Base-by-base conservation (phyloP, 1,139 yeast genomes). In the Saccharomyces hybrid region DNA sequence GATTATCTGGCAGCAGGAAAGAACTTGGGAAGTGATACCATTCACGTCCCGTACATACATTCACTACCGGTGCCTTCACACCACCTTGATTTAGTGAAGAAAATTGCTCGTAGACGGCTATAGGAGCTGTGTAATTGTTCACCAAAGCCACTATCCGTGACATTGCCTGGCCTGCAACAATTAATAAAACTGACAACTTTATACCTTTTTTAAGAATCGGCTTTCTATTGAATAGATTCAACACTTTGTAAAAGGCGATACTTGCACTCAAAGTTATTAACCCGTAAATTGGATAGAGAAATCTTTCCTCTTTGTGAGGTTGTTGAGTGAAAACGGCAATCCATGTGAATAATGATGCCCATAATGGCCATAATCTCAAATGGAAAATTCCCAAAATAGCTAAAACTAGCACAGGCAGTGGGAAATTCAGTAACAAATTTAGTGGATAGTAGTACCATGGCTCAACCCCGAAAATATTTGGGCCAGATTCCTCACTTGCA, bases 21-120 rank as follows among this genome's bases (percentile, higher is more conserved):
- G 97, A 90, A 1, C 87, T 83, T 11, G 98, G 97, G 71, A 75
- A 91, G 65, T 93, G 88, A 65, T 89, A 89, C 97, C 98, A 91
- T 72, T 93, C 98, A 57, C 96, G 80, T 2, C 97, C 97, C 25
- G 88, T 78, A 68, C 98, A 93, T 0, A 91, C 84, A 61, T 82
- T 84, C 3, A 75, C 74, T 1, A 61, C 27, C 0, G 58, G 56
- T n/a, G 51, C 47, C 0, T 49, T 48, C 25, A 70, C 73, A 0
- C 56, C 32, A 11, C 48, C 54, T 25, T 30, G 50, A 27, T 52
- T 52, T 2, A 56, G 14, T 13, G 49, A 50, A 46, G 55, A 52
- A 30, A 73, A 53, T 56, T 68, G 66, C 23, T 69, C 59, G 57
- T 78, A 80, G 2, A 78, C 75, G 1, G 67, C 59, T 48, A 84